Percentiles rank a stretch among this genome's conserved stretches.
These are phyloP conservation scores for Candida boleticola DNA, from an alignment of 805 yeast species.

Conservation along the genomic window DNA sequence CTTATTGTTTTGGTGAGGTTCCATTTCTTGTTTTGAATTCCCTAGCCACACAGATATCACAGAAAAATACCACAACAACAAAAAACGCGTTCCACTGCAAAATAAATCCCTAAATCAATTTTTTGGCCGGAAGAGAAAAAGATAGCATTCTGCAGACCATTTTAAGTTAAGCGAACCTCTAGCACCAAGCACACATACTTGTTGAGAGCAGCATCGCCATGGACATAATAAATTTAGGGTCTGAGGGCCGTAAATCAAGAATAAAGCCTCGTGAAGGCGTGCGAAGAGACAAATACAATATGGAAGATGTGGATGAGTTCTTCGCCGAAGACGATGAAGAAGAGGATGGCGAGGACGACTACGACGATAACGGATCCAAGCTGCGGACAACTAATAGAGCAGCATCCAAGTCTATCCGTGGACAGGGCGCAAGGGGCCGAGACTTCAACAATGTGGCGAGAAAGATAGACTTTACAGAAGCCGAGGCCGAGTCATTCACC, in stretches of 20 bases:
- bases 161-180: too few species aligned
- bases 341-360: slow-evolving; percentile 4
- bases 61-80: not conserved
- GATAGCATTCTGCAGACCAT: too few species aligned
- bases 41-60: not conserved
- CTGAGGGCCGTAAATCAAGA: slow-evolving; percentile 67
- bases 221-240: slow-evolving; percentile 51
- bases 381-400: too few species aligned
- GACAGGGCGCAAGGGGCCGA: not conserved
- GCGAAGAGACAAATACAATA: slow-evolving; percentile 54
- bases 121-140: too few species aligned
- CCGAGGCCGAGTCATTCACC: slow-evolving; percentile 29
- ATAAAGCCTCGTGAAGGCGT: slow-evolving; percentile 46
- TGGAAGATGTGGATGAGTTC: slow-evolving; percentile 71
- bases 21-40: not conserved
- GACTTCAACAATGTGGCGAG: slow-evolving; percentile 28
- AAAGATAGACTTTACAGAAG: slow-evolving; percentile 34
- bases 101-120: too few species aligned
- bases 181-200: too few species aligned
- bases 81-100: slow-evolving; percentile 13
- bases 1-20: too few species aligned
- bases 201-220: too few species aligned
- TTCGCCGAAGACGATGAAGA: slow-evolving; percentile 50
- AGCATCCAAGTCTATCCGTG: not conserved
- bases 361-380: not conserved